Percentiles rank a stretch among this genome's conserved stretches.
Evolutionary conservation across 768 basidiomycete species (phyloP).

Genomic region (Psilocybe sp.): DNA sequence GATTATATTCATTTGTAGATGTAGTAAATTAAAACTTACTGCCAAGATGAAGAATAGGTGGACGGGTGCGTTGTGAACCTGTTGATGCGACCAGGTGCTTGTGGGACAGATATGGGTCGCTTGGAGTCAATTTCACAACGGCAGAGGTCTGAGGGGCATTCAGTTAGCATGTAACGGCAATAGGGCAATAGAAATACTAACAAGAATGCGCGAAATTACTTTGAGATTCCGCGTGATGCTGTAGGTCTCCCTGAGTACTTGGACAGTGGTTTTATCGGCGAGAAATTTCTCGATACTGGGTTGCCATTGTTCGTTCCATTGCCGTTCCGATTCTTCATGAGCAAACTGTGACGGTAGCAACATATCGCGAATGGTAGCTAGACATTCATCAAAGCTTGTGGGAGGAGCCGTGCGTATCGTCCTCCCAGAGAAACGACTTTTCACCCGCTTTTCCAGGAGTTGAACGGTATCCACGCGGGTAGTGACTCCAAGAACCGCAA

Average conservation of each 20-base stretch:
- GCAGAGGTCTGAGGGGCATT: slow-evolving; percentile 34
- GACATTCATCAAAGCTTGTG: slow-evolving; percentile 44
- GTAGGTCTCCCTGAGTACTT: slow-evolving; percentile 56
- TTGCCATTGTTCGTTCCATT: slow-evolving; percentile 66
- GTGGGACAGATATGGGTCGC: slow-evolving; percentile 52
- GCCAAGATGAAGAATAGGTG: slow-evolving; percentile 47
- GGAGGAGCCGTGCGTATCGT: slow-evolving; percentile 77
- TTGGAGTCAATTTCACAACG: slow-evolving; percentile 43
- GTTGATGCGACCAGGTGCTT: slow-evolving; percentile 40
- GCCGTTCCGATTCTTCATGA: slow-evolving; percentile 24
- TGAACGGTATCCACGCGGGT: slow-evolving; percentile 86
- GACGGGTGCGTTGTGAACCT: slow-evolving; percentile 54
- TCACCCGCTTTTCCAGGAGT: slow-evolving; percentile 92
- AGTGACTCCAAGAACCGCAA: slow-evolving; percentile 86
- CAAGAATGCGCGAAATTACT: slow-evolving; percentile 58
- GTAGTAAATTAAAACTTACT: slow-evolving; percentile 35
- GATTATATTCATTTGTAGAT: background rate
- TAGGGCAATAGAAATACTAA: slow-evolving; percentile 29
- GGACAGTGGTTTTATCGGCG: slow-evolving; percentile 40
- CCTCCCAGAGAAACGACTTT: slow-evolving; percentile 94
- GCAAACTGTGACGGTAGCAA: slow-evolving; percentile 33
- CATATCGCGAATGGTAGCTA: slow-evolving; percentile 42
- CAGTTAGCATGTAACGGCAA: background rate
- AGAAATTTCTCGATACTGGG: slow-evolving; percentile 56
- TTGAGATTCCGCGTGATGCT: slow-evolving; percentile 58